Evolutionary conservation across 306 rosid genomes (phyloP), one percentile per base, ranked within the genome.

Genomic region (Cicer bijugum): DNA sequence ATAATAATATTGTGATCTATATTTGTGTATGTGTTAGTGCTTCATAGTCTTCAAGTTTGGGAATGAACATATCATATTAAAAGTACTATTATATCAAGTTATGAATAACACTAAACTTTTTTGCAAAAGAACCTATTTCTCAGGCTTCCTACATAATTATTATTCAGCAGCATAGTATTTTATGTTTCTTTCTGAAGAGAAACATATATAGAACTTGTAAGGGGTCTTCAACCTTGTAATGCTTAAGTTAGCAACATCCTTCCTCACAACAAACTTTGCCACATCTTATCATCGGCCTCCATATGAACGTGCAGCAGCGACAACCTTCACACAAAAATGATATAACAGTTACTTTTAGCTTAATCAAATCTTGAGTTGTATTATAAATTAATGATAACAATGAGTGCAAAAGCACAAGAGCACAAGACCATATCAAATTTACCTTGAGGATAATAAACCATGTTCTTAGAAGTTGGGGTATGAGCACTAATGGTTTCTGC

Each of bases 371-470:
- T 42, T 33, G 51, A 35, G 6, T 35, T 39, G 17, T 8, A 44
- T 4, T 71, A 44, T 5, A 71, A 44, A 35, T 12, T 63, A 9
- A 44, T 28, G 52, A 65, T 1, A 42, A 42, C 16, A 66, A 64
- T 67, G 33, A 68, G 37, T 23, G 12, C 15, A 28, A 50, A 59
- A 48, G 9, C 76, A 67, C 9, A 48, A 51, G 72, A 48, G 9
- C 76, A 67, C 9, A 48, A 51, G 72, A 1, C 2, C n/a, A 14
- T 7, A 53, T 55, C 39, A 19, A 47, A n/a, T 64, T 59, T 69
- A 75, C 80, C 77, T 60, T 80, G 80, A 75, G 80, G 77, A 60
- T 69, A 75, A 44, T 80, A 80, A 38, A 75, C 80, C 84, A 75
- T 68, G n/a, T 61, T 8, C 45, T 75, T 75, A 20, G 77, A 75